Base-by-base conservation (phyloP, 108 stramenopile species). In the Cyclotella distinguenda region DNA sequence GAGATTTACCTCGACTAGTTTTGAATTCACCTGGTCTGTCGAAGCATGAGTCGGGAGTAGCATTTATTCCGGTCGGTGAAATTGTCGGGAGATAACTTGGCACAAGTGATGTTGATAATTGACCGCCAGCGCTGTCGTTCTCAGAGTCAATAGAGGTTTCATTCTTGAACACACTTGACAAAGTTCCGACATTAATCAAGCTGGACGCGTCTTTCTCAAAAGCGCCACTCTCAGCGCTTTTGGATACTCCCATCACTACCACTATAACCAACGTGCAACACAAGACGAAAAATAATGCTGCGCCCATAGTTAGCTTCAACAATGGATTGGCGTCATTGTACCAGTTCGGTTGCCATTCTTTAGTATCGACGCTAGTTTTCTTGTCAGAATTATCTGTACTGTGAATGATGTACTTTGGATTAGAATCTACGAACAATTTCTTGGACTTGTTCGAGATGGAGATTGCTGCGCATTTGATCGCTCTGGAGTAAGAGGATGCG, bases 261-360 rank as follows among this genome's bases (percentile, higher is more conserved):
- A 70, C 16, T 23, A 70, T 30, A 4, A 56, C 36, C 18, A 50
- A 52, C 1, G 49, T 21, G 9, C n/a, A n/a, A n/a, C n/a, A n/a
- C n/a, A n/a, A n/a, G n/a, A 70, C 11, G 42, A 70, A 56, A 15
- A 70, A 11, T 1, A 61, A 53, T 21, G 70, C 38, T 27, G 36
- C 33, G 1, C 42, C 31, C 26, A 55, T 60, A 19, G 52, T 44
- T 4, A 70, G 19, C 45, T 62, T 70, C 10, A 49, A 18, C 19
- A 45, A n/a, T 25, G 51, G 53, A 61, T 39, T 62, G 23, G 70
- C 49, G 15, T 62, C 70, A 6, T 25, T 45, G 44, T 42, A 43
- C 52, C 52, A 36, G 36, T 31, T 31, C 10, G 36, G 23, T 15
- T 31, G 42, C 31, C 16, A 70, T 22, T 70, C 42, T 19, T 32